These are phyloP conservation scores for Blepharisma japonicum DNA, from an alignment of 73 alveolate species.

Conservation along the genomic window DNA sequence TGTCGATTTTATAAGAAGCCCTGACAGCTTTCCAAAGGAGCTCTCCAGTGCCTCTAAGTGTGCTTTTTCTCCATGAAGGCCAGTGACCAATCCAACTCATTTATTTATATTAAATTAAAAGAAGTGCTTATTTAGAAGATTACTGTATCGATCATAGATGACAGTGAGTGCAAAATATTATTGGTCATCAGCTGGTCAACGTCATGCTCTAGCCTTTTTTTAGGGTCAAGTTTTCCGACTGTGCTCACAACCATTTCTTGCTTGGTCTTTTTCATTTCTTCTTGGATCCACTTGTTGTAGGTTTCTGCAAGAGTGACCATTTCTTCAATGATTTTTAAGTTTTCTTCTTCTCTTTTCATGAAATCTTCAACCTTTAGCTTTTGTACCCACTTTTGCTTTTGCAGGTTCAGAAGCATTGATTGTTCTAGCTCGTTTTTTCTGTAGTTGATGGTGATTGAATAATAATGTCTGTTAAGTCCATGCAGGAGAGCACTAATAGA, in stretches of 20 bases:
- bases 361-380: constrained; percentile 61
- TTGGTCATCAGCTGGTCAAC: constrained; percentile 76
- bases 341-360: constrained; percentile 36
- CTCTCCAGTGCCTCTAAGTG: constrained; percentile 18
- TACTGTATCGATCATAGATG: constrained; percentile 81
- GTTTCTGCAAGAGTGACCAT: constrained; percentile 67
- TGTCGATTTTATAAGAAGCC: background rate
- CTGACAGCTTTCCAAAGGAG: constrained; percentile 19
- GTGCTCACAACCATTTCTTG: constrained; percentile 87
- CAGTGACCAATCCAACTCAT: background rate
- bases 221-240: constrained; percentile 96
- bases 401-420: constrained; percentile 95
- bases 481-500: constrained; percentile 80
- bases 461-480: constrained; percentile 95
- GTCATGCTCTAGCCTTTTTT: constrained; percentile 72
- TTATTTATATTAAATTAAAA: background rate
- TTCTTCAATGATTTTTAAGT: constrained; percentile 51
- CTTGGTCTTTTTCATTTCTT: constrained; percentile 89
- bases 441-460: constrained; percentile 96
- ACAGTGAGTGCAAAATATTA: constrained; percentile 67
- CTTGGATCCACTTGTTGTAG: constrained; percentile 94
- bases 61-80: background rate
- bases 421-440: constrained; percentile 98
- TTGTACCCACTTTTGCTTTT: constrained; percentile 95
- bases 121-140: constrained; percentile 51